Conservation (phyloP, 2,329 filamentous ascomycete species). For the Whalleya microplaca region DNA sequence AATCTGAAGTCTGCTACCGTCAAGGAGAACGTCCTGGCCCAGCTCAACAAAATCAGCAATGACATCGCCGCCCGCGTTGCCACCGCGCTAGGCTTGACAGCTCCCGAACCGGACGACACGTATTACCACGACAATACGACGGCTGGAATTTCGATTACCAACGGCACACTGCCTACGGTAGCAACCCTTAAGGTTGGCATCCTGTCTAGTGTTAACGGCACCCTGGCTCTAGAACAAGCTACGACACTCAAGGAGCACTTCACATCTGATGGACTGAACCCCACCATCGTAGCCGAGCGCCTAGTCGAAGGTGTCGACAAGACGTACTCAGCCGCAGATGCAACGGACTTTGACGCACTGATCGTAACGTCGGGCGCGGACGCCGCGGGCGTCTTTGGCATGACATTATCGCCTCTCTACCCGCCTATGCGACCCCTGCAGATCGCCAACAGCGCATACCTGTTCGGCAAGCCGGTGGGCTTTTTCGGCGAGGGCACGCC, state of each 20-base stretch:
- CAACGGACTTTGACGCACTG: conserved; percentile 65
- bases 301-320: conserved; percentile 58
- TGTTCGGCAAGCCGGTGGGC: conserved; percentile 72
- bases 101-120: conserved; percentile 60
- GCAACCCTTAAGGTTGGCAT: conserved; percentile 68
- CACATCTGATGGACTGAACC: conserved; percentile 54
- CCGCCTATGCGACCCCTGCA: conserved; percentile 65
- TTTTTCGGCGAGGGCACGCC: conserved; percentile 51
- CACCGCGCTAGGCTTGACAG: conserved; percentile 59
- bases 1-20: conserved; percentile 61
- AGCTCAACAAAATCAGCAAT: conserved; percentile 71
- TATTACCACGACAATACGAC: conserved; percentile 75
- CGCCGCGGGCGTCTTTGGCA: conserved; percentile 49
- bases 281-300: conserved; percentile 64
- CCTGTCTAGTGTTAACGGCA: conserved; percentile 51
- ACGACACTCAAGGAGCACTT: conserved; percentile 54
- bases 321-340: conserved; percentile 69
- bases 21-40: conserved; percentile 66
- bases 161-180: conserved; percentile 60
- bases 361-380: conserved; percentile 60
- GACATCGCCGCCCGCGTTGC: conserved; percentile 70
- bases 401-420: conserved; percentile 57
- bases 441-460: conserved; percentile 65
- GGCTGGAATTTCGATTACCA: conserved; percentile 61
- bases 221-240: conserved; percentile 50